Evolutionary conservation across 768 basidiomycete species (phyloP).

Genomic region (Filobasidium wieringae): DNA sequence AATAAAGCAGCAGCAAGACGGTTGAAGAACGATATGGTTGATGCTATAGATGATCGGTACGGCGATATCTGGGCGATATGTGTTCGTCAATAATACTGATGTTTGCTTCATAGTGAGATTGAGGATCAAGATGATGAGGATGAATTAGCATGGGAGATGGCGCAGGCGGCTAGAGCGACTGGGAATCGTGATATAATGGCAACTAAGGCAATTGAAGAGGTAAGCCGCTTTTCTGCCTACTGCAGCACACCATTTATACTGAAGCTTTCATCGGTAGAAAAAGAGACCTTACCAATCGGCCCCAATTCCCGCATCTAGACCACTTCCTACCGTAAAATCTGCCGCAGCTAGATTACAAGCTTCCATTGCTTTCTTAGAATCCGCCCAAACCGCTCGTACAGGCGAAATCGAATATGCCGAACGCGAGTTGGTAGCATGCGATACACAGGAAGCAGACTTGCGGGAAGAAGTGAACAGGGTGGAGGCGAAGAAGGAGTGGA

Average conservation of each 20-base stretch:
- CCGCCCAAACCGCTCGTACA: constrained; percentile 26
- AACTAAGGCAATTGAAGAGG: no score
- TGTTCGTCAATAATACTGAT: background rate
- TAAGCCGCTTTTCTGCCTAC: no score
- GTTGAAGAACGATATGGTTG: constrained; percentile 37
- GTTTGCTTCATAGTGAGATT: constrained; percentile 24
- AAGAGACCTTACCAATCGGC: constrained; percentile 1
- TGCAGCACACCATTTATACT: no score
- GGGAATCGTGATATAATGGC: no score
- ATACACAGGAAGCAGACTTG: constrained; percentile 40
- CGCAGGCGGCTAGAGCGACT: constrained; percentile 39
- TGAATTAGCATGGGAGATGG: constrained; percentile 38
- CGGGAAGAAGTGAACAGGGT: constrained; percentile 38
- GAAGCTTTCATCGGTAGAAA: constrained; percentile 15
- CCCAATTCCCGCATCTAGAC: constrained; percentile 37
- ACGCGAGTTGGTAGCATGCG: constrained; percentile 33
- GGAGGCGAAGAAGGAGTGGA: constrained; percentile 42
- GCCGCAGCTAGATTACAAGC: constrained; percentile 37
- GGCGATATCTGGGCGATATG: background rate
- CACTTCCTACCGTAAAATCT: constrained; percentile 37
- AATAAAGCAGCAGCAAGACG: constrained; percentile 36
- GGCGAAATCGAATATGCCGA: constrained; percentile 28
- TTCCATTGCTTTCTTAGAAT: constrained; percentile 28
- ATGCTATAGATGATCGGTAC: constrained; percentile 41
- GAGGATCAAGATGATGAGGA: constrained; percentile 40